Conservation (phyloP, 1,284 basidiomycete genomes). For the Microbotryomycetes sp. region DNA sequence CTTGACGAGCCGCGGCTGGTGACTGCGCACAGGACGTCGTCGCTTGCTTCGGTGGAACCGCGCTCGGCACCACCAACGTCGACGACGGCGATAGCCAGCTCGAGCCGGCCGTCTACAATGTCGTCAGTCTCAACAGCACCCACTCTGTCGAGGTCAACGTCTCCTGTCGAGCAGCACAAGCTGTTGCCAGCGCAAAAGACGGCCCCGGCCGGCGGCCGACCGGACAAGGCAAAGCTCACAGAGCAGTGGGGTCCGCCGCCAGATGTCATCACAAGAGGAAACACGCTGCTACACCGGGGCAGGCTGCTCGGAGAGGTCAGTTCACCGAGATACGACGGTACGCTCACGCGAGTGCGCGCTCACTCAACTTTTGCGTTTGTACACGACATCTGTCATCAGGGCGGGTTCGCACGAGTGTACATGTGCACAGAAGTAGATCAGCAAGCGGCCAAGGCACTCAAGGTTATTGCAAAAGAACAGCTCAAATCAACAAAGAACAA, state of each 20-base stretch:
- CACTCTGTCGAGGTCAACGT: neutral
- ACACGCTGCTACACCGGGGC: conserved; percentile 30
- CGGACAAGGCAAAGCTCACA: conserved; percentile 27
- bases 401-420: conserved; percentile 36
- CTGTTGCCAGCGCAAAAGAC: no score
- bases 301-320: conserved; percentile 41
- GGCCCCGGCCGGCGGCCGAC: neutral
- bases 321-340: conserved; percentile 40
- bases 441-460: conserved; percentile 40
- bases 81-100: neutral
- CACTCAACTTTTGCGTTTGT: neutral
- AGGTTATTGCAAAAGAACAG: conserved; percentile 44
- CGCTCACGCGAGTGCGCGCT: neutral
- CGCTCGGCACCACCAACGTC: neutral
- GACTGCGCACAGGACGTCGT: no score
- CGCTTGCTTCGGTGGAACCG: neutral
- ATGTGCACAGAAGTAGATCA: conserved; percentile 26
- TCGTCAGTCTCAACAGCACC: neutral
- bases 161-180: no score
- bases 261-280: conserved; percentile 26
- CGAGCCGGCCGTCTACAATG: neutral
- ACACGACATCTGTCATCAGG: conserved; percentile 2
- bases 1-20: no score
- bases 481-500: conserved; percentile 44
- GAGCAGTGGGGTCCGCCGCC: conserved; percentile 35